phyloP scores from a whole-genome alignment of 148 eudicot species.

The Chenopodium suecicum region DNA sequence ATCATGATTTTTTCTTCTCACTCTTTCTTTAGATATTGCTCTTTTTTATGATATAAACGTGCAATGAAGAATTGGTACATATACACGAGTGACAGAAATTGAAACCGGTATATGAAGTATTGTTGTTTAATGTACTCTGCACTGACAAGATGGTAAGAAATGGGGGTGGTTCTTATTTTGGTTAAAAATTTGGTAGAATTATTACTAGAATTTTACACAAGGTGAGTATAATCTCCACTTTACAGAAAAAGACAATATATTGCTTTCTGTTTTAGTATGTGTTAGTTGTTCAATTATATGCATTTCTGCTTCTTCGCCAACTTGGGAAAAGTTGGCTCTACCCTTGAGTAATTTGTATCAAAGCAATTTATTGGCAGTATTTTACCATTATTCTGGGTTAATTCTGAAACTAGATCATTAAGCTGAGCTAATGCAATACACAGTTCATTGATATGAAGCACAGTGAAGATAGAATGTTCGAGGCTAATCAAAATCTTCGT shows the following conservation, averaged over 20 bases:
- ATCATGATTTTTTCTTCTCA: background rate
- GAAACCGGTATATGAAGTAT: background rate
- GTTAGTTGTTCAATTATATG: background rate
- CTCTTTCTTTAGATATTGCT: background rate
- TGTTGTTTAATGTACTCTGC: constrained; percentile 9
- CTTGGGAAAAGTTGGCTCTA: background rate
- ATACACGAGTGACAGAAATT: background rate
- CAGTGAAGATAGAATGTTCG: background rate
- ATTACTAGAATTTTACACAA: background rate
- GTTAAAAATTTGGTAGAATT: background rate
- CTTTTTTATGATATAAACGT: background rate
- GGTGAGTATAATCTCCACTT: background rate
- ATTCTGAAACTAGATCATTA: background rate
- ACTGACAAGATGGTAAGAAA: background rate
- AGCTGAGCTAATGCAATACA: background rate
- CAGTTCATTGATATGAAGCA: background rate
- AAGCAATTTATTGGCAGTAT: background rate
- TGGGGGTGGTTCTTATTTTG: constrained; percentile 1
- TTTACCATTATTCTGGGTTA: background rate
- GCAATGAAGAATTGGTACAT: background rate
- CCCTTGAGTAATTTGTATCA: background rate
- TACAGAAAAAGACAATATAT: background rate
- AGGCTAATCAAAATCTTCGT: background rate
- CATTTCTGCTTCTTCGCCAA: background rate
- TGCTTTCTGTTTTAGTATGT: background rate